Percentiles rank a stretch among this genome's conserved stretches.
phyloP scores from a whole-genome alignment of 306 rosid genomes.

The Oemleria cerasiformis region DNA sequence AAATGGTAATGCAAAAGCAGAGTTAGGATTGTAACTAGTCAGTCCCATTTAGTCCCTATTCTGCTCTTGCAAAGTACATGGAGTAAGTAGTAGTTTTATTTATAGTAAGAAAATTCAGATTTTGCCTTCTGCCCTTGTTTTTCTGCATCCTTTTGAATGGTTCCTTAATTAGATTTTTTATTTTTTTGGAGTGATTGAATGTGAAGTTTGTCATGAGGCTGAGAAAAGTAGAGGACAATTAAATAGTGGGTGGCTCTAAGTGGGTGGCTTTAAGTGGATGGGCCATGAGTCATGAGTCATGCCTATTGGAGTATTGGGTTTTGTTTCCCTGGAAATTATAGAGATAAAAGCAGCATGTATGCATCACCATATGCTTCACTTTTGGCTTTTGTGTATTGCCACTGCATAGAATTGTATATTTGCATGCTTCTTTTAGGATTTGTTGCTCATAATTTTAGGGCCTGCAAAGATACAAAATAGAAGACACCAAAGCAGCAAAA shows the following conservation, averaged over 20 bases:
- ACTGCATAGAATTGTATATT: background rate
- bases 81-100: slow-evolving; percentile 29
- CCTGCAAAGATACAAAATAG: background rate
- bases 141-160: background rate
- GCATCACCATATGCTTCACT: background rate
- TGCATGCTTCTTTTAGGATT: slow-evolving; percentile 10
- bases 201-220: slow-evolving; percentile 11
- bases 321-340: slow-evolving; percentile 27
- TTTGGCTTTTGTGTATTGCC: slow-evolving; percentile 13
- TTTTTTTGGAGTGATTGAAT: background rate
- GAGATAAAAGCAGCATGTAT: background rate
- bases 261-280: background rate
- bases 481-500: background rate
- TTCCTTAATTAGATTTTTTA: no score
- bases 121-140: background rate
- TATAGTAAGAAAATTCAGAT: slow-evolving; percentile 30
- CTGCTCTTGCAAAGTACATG: slow-evolving; percentile 32
- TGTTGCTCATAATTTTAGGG: slow-evolving; percentile 14
- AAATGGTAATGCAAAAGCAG: slow-evolving; percentile 40
- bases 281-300: slow-evolving; percentile 36
- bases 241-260: slow-evolving; percentile 4
- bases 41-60: slow-evolving; percentile 20
- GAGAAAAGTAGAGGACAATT: background rate
- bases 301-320: slow-evolving; percentile 37
- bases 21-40: slow-evolving; percentile 29